A percentile compares a stretch with the other conserved stretches of the same genome.
Evolutionary conservation across 169 alveolate genomes (phyloP).

Genomic region (Cryptosporidium andersoni): DNA sequence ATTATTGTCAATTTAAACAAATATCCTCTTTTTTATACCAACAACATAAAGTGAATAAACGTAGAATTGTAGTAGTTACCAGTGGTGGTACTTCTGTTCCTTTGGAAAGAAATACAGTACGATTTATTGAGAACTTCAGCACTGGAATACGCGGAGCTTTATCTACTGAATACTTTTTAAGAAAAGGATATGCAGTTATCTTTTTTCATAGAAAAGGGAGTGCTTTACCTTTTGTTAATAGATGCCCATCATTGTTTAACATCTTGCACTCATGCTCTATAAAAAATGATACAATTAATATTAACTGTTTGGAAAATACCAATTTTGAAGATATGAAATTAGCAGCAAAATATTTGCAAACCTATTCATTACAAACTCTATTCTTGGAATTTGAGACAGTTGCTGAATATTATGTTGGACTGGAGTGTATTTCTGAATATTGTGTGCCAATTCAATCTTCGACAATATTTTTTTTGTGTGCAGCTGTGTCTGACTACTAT

Average conservation of each 20-base stretch:
- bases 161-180: constrained; percentile 82
- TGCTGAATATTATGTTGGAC: constrained; percentile 72
- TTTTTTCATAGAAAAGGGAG: constrained; percentile 76
- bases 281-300: background rate
- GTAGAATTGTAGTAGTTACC: constrained; percentile 78
- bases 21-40: too few relatives aligned
- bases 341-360: constrained; percentile 29
- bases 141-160: constrained; percentile 88
- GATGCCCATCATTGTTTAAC: constrained; percentile 19
- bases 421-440: constrained; percentile 65
- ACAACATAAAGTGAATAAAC: background rate
- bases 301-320: background rate
- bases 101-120: constrained; percentile 83
- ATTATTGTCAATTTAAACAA: too few relatives aligned
- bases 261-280: background rate
- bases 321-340: constrained; percentile 1
- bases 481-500: constrained; percentile 90
- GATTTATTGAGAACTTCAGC: constrained; percentile 87
- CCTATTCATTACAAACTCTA: constrained; percentile 51
- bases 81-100: constrained; percentile 92
- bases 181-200: constrained; percentile 76
- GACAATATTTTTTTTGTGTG: constrained; percentile 77
- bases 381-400: constrained; percentile 75
- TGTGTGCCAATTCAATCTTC: constrained; percentile 12
- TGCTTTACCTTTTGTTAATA: constrained; percentile 74